phyloP scores from a whole-genome alignment of 2,329 filamentous ascomycete genomes.

The Cryphonectria nitschkei region DNA sequence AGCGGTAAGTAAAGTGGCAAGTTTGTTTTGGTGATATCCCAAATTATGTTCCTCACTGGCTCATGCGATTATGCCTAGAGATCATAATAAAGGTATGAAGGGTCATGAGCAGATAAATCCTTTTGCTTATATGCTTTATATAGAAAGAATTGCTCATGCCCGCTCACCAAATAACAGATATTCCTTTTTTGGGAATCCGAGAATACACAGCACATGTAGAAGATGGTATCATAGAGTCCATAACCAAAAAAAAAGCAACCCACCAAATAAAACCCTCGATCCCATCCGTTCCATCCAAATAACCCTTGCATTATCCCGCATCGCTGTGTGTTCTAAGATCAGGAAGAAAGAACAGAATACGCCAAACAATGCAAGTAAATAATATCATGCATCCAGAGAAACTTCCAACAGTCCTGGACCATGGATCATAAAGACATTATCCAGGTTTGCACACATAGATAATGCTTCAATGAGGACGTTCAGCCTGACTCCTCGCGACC shows the following conservation, averaged over 20 bases:
- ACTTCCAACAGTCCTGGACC: background rate
- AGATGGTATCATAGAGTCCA: background rate
- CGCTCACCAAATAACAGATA: background rate
- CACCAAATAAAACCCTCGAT: background rate
- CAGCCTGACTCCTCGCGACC: slow-evolving; percentile 37
- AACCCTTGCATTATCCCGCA: background rate
- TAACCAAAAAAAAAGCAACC: background rate
- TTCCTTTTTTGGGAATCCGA: background rate
- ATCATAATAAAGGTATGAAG: background rate
- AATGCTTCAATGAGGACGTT: background rate
- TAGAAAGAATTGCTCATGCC: background rate
- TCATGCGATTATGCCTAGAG: background rate
- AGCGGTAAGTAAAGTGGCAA: too few relatives aligned
- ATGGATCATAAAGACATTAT: background rate
- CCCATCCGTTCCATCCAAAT: background rate
- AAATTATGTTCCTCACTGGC: background rate
- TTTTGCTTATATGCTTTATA: background rate
- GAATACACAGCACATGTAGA: background rate
- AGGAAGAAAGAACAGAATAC: background rate
- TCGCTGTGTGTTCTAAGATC: background rate
- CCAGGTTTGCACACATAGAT: background rate
- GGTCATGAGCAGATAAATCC: background rate
- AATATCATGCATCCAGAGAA: background rate
- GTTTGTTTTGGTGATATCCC: too few relatives aligned
- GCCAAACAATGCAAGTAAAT: background rate